Conservation (phyloP, 1,139 yeast species). For the Spathaspora sp. region DNA sequence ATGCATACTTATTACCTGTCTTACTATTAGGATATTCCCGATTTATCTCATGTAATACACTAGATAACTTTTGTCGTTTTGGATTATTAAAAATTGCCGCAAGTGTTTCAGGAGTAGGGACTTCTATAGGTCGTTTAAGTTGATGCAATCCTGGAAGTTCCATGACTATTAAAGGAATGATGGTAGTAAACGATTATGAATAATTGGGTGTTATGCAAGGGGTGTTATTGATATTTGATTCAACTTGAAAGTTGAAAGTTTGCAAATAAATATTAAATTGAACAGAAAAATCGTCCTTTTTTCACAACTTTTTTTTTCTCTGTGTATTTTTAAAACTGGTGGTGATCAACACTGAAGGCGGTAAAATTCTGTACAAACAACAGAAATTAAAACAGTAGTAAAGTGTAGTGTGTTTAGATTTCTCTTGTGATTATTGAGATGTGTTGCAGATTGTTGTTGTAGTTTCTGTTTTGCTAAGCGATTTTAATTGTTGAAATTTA, state of each 20-base stretch:
- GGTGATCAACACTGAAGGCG: not conserved
- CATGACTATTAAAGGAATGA: slow-evolving; percentile 6
- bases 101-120: slow-evolving; percentile 15
- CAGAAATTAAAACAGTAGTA: not conserved
- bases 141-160: slow-evolving; percentile 12
- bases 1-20: not conserved
- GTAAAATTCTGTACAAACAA: not conserved
- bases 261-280: slow-evolving; percentile 1
- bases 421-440: too few species aligned
- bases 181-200: too few species aligned
- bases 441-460: too few species aligned
- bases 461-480: too few species aligned
- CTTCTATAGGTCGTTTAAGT: slow-evolving; percentile 12
- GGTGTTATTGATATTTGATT: not conserved
- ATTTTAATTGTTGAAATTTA: too few species aligned
- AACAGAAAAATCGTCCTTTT: not conserved
- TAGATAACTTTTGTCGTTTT: slow-evolving; percentile 12
- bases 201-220: too few species aligned
- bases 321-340: not conserved
- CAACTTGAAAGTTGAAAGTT: not conserved
- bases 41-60: slow-evolving; percentile 3
- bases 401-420: too few species aligned
- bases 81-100: slow-evolving; percentile 13
- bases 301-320: not conserved
- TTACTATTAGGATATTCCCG: not conserved